phyloP scores from a whole-genome alignment of 2,329 filamentous ascomycete species.

The Parafenestella ontariensis region DNA sequence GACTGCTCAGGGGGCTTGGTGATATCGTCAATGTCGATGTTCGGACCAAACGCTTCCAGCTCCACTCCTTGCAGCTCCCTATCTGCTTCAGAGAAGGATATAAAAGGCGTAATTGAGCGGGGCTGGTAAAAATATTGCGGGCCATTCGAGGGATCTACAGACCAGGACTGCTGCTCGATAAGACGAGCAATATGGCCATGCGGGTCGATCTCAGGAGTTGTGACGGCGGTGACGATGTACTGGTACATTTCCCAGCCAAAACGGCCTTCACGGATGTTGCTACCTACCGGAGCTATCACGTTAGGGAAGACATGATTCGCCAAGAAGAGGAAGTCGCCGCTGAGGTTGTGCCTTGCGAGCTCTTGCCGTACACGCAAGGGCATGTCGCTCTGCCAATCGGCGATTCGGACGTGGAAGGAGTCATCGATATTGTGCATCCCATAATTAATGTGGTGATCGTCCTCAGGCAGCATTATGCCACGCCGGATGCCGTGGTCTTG shows the following conservation, averaged over 20 bases:
- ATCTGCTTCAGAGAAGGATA: not conserved
- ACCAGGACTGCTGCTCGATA: not conserved
- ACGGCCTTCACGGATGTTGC: not conserved
- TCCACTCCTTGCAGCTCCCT: not conserved
- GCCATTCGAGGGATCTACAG: not conserved
- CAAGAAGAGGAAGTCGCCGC: not conserved
- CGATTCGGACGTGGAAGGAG: not conserved
- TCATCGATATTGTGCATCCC: not conserved
- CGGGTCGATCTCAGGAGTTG: not conserved
- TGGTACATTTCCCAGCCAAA: not conserved
- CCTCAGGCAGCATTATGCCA: not conserved
- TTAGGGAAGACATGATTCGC: not conserved
- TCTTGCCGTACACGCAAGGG: not conserved
- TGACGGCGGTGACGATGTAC: not conserved
- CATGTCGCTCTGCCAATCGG: not conserved
- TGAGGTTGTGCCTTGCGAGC: not conserved
- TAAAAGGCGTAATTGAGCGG: not conserved
- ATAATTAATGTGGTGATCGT: not conserved
- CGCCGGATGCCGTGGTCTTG: not conserved
- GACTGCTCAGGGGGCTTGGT: not conserved
- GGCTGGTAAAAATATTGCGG: not conserved
- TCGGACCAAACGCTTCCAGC: not conserved
- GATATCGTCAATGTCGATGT: not conserved
- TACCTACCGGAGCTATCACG: not conserved
- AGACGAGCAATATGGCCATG: not conserved